Evolutionary conservation across 2,329 filamentous ascomycete species (phyloP), one percentile per base, ranked within the genome.

Genomic region (Colletotrichum sp.): DNA sequence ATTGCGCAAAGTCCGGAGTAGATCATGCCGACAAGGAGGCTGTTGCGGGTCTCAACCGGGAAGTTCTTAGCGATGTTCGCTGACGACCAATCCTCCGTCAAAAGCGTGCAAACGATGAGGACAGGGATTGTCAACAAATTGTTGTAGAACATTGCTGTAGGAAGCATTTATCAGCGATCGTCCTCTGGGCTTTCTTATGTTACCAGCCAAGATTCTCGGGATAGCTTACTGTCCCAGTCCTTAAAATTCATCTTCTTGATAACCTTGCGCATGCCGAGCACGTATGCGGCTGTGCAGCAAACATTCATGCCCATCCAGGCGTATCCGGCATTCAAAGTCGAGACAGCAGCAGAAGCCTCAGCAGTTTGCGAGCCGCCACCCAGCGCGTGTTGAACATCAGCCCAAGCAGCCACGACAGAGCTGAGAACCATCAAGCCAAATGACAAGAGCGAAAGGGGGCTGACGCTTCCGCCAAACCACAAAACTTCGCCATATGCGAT

Each of bases 161-260:
- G 79, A 62, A 36, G 21, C 21, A 24, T 18, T 16, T 16, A 38
- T 74, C 43, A 87, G 83, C 61, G 8, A 66, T 31, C n/a, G 29
- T 21, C 29, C 33, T 36, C 57, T 34, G n/a, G 12, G 21, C 21
- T 33, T 13, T 15, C n/a, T 76, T 24, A 33, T 36, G 29, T 47
- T 69, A 55, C 13, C 70, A 61, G 31, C 18, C 9, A n/a, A 7
- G 13, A 15, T 21, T 24, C 16, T 33, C 58, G 69, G 43, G 21
- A 57, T 15, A 57, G 92, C 96, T 86, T 90, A 98, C 96, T 98
- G 84, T 99, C 97, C 88, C 97, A 98, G 84, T 98, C 97, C 90
- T 98, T 98, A 87, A 99, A 98, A 89, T 98, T 98, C 88, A 98
- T 98, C 86, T 97, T 92, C 93, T 98, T 98, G 84, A 99, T 98